A percentile compares a stretch with the other conserved stretches of the same genome.
These are phyloP conservation scores for Cladophialophora psammophila DNA, from an alignment of 2,329 filamentous ascomycete genomes.

Conservation along the genomic window DNA sequence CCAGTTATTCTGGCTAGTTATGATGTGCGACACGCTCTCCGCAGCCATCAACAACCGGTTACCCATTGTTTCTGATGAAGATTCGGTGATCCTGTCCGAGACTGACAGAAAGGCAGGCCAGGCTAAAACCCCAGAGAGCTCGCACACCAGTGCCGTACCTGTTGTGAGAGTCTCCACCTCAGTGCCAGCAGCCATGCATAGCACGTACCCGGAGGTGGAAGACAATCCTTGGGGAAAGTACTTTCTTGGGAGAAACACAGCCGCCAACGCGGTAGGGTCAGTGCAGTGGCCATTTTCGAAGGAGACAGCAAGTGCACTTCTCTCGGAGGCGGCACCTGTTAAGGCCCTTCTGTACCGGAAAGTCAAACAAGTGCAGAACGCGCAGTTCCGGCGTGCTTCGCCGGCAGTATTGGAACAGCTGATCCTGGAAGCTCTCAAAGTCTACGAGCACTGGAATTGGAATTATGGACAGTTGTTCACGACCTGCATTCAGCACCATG, in stretches of 20 bases:
- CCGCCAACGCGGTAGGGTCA: no score
- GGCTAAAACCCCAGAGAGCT: no score
- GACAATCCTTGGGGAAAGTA: constrained; percentile 21
- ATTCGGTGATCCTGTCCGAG: constrained; percentile 25
- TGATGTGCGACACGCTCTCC: constrained; percentile 67
- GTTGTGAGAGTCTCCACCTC: no score
- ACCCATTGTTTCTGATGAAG: constrained; percentile 55
- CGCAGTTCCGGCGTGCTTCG: constrained; percentile 52
- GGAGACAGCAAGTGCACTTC: no score
- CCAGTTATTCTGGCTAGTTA: constrained; percentile 64
- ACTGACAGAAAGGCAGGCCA: no score
- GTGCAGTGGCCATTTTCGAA: no score
- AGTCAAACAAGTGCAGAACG: constrained; percentile 62
- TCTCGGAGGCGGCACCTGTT: constrained; percentile 60
- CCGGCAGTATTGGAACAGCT: constrained; percentile 56
- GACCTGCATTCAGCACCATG: constrained; percentile 60
- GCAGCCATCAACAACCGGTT: constrained; percentile 59
- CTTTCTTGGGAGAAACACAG: constrained; percentile 46
- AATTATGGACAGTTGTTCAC: constrained; percentile 58
- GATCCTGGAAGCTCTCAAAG: constrained; percentile 56
- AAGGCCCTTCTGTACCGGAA: constrained; percentile 67
- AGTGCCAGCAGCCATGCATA: no score
- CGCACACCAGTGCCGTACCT: no score
- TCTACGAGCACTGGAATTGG: constrained; percentile 63
- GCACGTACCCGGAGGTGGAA: neutral